These are phyloP conservation scores for Cetradonia linearis DNA, from an alignment of 495 filamentous ascomycete species.

Conservation along the genomic window DNA sequence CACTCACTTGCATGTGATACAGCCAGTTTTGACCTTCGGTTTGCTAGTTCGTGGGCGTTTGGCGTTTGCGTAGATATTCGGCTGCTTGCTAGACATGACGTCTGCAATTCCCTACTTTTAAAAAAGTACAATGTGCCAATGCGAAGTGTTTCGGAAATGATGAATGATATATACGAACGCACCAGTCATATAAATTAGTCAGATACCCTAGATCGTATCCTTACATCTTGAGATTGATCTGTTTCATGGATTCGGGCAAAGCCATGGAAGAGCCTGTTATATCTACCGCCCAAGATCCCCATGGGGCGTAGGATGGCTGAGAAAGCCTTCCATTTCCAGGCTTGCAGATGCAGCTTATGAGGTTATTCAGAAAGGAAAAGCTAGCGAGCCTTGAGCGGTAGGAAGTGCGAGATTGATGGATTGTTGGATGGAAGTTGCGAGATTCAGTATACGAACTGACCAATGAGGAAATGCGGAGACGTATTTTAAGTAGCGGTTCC, in stretches of 20 bases:
- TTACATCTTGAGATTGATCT: neutral
- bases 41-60: constrained; percentile 6
- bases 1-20: constrained; percentile 39
- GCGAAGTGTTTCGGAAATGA: neutral
- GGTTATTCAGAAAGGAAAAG: neutral
- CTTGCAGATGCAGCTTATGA: neutral
- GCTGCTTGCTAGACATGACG: neutral
- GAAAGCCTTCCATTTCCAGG: neutral
- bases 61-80: neutral
- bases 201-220: neutral
- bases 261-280: neutral
- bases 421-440: neutral
- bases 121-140: too few species aligned
- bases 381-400: too few species aligned
- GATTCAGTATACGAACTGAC: constrained; percentile 3
- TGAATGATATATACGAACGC: neutral
- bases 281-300: neutral
- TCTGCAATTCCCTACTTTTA: neutral
- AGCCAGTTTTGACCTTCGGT: constrained; percentile 37
- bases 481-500: too few species aligned
- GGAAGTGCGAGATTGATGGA: neutral
- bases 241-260: neutral
- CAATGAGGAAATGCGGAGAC: neutral
- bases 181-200: neutral
- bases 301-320: neutral